phyloP scores from a whole-genome alignment of 2,329 filamentous ascomycete genomes.

The Herpotrichia juniperi region DNA sequence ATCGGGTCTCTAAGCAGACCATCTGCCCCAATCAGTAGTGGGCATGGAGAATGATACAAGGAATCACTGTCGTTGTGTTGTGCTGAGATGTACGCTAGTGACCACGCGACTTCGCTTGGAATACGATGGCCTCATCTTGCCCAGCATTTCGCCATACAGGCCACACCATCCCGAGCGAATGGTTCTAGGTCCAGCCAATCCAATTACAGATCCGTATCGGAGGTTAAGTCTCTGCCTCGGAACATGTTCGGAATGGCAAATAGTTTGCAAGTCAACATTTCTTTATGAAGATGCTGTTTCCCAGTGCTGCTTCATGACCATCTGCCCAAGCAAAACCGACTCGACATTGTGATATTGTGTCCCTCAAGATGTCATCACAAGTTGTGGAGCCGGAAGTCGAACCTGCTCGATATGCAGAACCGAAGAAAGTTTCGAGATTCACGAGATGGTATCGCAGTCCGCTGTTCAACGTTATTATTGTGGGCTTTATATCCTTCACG shows the following conservation, averaged over 20 bases:
- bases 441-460: slow-evolving; percentile 51
- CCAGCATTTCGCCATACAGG: neutral
- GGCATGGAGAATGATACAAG: neutral
- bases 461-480: slow-evolving; percentile 54
- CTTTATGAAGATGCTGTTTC: neutral
- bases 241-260: neutral
- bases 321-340: too few species aligned
- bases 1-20: neutral
- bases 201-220: neutral
- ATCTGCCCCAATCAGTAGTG: neutral
- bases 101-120: neutral
- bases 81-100: neutral
- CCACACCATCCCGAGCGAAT: neutral
- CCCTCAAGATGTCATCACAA: slow-evolving; percentile 17
- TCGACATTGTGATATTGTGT: neutral
- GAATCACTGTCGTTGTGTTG: neutral
- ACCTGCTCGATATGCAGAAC: neutral
- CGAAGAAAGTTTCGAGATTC: slow-evolving; percentile 25
- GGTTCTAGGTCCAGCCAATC: neutral
- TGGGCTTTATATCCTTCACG: slow-evolving; percentile 53
- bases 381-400: slow-evolving; percentile 22
- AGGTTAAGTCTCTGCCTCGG: neutral
- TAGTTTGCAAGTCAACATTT: neutral
- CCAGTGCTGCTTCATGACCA: neutral
- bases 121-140: slow-evolving; percentile 2